These are phyloP conservation scores for Macrophomina pseudophaseolina DNA, from an alignment of 2,329 filamentous ascomycete genomes.

Conservation along the genomic window DNA sequence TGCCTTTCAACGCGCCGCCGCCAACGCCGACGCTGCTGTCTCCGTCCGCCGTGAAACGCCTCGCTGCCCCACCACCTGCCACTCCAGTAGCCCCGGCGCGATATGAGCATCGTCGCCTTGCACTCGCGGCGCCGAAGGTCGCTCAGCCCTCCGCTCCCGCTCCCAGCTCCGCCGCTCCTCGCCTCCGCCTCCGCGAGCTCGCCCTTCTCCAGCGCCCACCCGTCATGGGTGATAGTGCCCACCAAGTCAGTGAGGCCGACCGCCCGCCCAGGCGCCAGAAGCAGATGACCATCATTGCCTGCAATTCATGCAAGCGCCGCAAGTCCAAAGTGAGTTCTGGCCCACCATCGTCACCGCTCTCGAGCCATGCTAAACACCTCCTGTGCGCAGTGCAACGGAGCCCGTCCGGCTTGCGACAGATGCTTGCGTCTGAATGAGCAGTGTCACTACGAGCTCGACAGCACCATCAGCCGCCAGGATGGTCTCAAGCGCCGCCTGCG, in stretches of 20 bases:
- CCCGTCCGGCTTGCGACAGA: conserved; percentile 18
- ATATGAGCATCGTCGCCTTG: conserved; percentile 17
- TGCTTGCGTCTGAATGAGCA: conserved; percentile 22
- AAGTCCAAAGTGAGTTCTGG: conserved; percentile 22
- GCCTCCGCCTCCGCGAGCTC: background rate
- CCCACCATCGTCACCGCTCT: background rate
- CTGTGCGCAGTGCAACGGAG: conserved; percentile 22
- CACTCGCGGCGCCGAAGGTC: conserved; percentile 13
- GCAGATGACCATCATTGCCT: conserved; percentile 24
- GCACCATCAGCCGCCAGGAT: conserved; percentile 24
- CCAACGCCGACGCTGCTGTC: background rate
- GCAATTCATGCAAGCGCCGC: conserved; percentile 24
- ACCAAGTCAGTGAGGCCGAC: background rate
- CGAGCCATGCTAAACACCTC: background rate
- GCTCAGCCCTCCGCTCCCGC: conserved; percentile 9
- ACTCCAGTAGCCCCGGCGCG: background rate
- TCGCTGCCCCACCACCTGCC: background rate
- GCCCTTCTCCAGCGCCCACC: background rate
- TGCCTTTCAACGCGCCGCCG: conserved; percentile 8
- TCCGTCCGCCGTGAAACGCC: background rate
- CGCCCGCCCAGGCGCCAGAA: conserved; percentile 23
- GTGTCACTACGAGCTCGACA: conserved; percentile 23
- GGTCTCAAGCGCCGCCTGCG: conserved; percentile 24
- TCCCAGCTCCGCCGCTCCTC: background rate
- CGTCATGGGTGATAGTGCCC: conserved; percentile 13